Conservation (phyloP, 257 asterid genomes). For the Ligustrum vulgare region DNA sequence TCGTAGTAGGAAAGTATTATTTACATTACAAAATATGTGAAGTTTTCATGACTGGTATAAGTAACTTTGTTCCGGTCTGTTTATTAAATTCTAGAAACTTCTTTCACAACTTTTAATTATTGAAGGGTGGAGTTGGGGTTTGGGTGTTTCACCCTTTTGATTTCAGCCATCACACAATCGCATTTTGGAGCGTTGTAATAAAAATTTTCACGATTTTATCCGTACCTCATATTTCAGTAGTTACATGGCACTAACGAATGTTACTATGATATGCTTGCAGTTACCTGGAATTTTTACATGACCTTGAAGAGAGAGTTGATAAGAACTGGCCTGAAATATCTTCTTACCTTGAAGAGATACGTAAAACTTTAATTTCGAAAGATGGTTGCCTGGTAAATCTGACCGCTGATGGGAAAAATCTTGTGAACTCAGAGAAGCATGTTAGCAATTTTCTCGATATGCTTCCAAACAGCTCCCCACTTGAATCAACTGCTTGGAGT, state of each 20-base stretch:
- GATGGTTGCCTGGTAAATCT: constrained; percentile 80
- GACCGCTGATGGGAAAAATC: constrained; percentile 85
- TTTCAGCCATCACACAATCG: constrained; percentile 1
- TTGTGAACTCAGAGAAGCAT: constrained; percentile 60
- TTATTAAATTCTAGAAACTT: constrained; percentile 7
- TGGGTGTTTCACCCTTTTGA: not conserved
- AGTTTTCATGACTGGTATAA: not conserved
- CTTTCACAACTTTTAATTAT: not conserved
- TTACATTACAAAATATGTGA: constrained; percentile 12
- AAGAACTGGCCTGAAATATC: constrained; percentile 80
- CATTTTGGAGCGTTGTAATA: constrained; percentile 4
- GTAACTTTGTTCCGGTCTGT: constrained; percentile 16
- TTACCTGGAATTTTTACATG: constrained; percentile 80
- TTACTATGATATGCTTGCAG: constrained; percentile 47
- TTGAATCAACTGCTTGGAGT: constrained; percentile 59
- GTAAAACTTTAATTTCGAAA: constrained; percentile 68
- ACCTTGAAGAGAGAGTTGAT: constrained; percentile 77
- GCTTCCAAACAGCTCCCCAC: constrained; percentile 71
- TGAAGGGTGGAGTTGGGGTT: not conserved
- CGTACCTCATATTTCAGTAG: not conserved
- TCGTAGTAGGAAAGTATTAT: constrained; percentile 15
- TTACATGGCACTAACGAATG: constrained; percentile 14
- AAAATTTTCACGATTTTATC: not conserved
- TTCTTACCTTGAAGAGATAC: constrained; percentile 91
- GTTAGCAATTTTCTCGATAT: constrained; percentile 74